These are phyloP conservation scores for Sphaerulina vaccinii DNA, from an alignment of 2,329 filamentous ascomycete genomes.

Conservation along the genomic window DNA sequence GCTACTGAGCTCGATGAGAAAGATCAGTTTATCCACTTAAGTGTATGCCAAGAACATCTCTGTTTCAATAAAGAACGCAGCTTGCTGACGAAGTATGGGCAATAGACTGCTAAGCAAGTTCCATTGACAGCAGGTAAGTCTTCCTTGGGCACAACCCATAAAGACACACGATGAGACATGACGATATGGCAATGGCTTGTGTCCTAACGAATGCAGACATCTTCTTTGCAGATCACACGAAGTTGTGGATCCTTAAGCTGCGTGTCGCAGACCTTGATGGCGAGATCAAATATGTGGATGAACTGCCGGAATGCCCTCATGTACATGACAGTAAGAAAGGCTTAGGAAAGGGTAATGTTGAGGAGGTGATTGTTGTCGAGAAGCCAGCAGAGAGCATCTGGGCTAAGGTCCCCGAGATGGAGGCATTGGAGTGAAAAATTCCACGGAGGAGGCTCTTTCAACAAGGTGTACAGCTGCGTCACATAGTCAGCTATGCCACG, in stretches of 20 bases:
- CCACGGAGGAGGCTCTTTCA: not conserved
- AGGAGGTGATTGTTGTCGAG: slow-evolving; percentile 27
- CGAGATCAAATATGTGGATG: slow-evolving; percentile 20
- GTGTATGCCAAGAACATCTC: slow-evolving; percentile 3
- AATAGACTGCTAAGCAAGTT: slow-evolving; percentile 32
- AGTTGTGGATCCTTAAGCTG: slow-evolving; percentile 31
- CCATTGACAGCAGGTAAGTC: slow-evolving; percentile 33
- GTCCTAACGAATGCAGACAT: too few species aligned
- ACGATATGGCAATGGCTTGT: too few species aligned
- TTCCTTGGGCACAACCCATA: too few species aligned
- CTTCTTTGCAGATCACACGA: slow-evolving; percentile 28
- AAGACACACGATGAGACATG: too few species aligned
- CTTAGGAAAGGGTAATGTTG: slow-evolving; percentile 27
- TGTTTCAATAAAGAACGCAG: not conserved
- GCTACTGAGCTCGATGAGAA: slow-evolving; percentile 27
- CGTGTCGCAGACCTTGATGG: slow-evolving; percentile 27
- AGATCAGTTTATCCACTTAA: slow-evolving; percentile 29
- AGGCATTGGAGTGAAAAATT: slow-evolving; percentile 4
- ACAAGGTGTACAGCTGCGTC: not conserved
- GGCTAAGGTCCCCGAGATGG: slow-evolving; percentile 15
- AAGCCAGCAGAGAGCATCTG: slow-evolving; percentile 18
- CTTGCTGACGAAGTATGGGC: not conserved
- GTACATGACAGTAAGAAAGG: slow-evolving; percentile 26
- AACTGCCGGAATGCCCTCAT: slow-evolving; percentile 29
- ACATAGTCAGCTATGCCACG: too few species aligned